These are phyloP conservation scores for Apiospora sp. DNA, from an alignment of 2,329 filamentous ascomycete genomes.

Conservation along the genomic window DNA sequence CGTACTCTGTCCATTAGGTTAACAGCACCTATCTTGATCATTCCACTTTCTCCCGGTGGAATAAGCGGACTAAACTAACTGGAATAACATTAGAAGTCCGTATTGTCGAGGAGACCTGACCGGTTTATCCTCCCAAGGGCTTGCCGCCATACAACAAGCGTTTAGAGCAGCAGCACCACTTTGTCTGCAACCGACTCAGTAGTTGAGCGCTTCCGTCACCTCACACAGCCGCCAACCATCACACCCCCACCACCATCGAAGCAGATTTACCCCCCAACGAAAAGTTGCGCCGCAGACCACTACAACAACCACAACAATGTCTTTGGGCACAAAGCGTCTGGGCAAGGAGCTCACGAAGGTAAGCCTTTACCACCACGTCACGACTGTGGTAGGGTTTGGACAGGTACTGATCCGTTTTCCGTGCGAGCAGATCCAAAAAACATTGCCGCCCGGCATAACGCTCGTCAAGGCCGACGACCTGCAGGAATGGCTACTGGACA, in stretches of 20 bases:
- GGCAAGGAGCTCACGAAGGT: conserved; percentile 68
- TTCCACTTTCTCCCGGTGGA: too few species aligned
- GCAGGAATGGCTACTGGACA: conserved; percentile 91
- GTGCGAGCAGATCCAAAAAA: conserved; percentile 58
- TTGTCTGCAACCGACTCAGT: not conserved
- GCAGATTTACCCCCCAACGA: not conserved
- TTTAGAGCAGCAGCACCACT: not conserved
- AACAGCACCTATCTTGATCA: too few species aligned
- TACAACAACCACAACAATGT: conserved; percentile 33
- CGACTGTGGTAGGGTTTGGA: not conserved
- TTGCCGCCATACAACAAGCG: not conserved
- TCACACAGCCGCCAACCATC: conserved; percentile 4
- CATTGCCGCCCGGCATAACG: conserved; percentile 73
- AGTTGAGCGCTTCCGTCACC: conserved; percentile 16
- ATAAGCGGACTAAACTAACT: too few species aligned
- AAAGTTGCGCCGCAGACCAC: conserved; percentile 22
- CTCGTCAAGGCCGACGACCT: conserved; percentile 84
- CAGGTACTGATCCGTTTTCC: not conserved
- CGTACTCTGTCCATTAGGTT: too few species aligned
- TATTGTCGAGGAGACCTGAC: too few species aligned
- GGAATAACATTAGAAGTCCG: too few species aligned
- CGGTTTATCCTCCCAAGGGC: too few species aligned
- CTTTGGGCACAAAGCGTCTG: conserved; percentile 63
- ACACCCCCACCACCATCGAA: conserved; percentile 17
- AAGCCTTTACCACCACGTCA: conserved; percentile 40